Base-by-base conservation (phyloP, 1,284 basidiomycete species). In the Irpex rosettiformis region DNA sequence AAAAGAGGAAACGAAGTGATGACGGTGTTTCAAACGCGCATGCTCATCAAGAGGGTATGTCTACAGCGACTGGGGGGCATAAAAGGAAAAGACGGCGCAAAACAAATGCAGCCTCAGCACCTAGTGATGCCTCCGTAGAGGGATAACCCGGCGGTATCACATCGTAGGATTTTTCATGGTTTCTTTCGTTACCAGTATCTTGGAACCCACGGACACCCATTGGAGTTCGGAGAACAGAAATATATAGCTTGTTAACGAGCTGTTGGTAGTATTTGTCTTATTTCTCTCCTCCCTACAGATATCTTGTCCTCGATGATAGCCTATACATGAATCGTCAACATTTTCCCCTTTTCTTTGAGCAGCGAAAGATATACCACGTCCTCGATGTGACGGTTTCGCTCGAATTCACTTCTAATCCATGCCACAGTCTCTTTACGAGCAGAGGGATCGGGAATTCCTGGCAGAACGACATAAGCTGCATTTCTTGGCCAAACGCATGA, bases 361-460 rank as follows among this genome's bases (percentile, higher is more conserved):
- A 8, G 56, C n/a, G 37, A 8, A 28, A 48, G 57, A 62, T 72
- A 59, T 64, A 91, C 90, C 62, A 77, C 69, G 68, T 91, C 84
- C 7, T 75, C 70, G 29, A 89, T 67, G 66, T 83, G 67, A 57
- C 72, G 78, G 65, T 84, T 85, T 58, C 83, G 75, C 66, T 90
- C 86, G 63, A 92, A 83, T 71, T 91, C 89, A 52, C 72, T 66
- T 24, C 90, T 83, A 68, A 92, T 81, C 88, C 89, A 92, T 21
- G 68, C 67, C 7, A 89, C 72, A 0, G 89, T 89, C 66, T 91
- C 89, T 61, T 72, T 71, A 56, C 89, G 79, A 29, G 85, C 76
- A 54, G 67, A 65, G 54, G 75, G 76, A 71, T 91, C 81, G 43
- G 82, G 81, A 58, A 91, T 86, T 37, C 71, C 89, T 91, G n/a